Evolutionary conservation across 305 asterid genomes (phyloP).

Genomic region (Fraxinus latifolia): DNA sequence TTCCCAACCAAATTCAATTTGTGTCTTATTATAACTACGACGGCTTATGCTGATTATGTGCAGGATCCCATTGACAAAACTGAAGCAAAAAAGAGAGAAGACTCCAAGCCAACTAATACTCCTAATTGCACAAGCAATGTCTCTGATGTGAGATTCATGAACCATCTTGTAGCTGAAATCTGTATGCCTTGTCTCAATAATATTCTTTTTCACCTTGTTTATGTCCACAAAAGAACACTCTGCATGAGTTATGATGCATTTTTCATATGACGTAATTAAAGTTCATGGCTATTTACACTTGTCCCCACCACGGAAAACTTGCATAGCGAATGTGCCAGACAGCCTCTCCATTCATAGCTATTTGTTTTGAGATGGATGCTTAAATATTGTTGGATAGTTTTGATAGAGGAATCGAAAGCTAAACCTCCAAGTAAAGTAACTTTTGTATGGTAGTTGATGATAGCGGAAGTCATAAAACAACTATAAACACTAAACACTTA

Average conservation of each 20-base stretch:
- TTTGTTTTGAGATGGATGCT: not conserved
- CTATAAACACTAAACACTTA: not conserved
- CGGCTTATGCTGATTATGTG: conserved; percentile 8
- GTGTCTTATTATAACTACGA: not conserved
- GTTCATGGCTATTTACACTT: not conserved
- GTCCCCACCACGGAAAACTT: not conserved
- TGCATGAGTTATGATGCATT: not conserved
- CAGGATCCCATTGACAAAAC: conserved; percentile 36
- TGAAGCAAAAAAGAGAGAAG: conserved; percentile 22
- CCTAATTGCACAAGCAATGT: conserved; percentile 30
- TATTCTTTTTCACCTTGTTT: not conserved
- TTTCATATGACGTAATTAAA: not conserved
- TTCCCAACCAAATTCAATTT: not conserved
- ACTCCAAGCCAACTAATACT: conserved; percentile 21
- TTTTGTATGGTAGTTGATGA: not conserved
- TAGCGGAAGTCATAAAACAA: not conserved
- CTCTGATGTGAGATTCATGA: conserved; percentile 36
- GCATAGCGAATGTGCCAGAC: not conserved
- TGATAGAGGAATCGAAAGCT: not conserved
- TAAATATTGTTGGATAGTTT: not conserved
- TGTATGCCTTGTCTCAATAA: not conserved
- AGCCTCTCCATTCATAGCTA: not conserved
- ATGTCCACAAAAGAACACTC: not conserved
- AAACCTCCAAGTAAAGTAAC: not conserved
- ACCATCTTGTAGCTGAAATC: not conserved